Evolutionary conservation across 1,284 basidiomycete species (phyloP), one percentile per base, ranked within the genome.

Genomic region (Trichosporon sp.): DNA sequence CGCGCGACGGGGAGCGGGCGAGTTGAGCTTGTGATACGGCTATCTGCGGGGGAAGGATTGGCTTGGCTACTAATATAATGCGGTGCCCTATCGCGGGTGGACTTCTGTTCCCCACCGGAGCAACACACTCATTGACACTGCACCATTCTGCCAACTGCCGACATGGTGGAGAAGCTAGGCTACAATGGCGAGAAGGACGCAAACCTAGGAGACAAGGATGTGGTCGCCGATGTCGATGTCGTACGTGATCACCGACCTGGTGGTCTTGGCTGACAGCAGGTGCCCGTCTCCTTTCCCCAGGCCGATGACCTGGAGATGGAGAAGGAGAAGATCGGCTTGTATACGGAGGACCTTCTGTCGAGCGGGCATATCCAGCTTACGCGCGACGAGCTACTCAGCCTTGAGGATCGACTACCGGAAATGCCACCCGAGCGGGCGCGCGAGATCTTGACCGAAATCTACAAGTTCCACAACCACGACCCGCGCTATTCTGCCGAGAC

Each of bases 291-390:
- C 4, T 27, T 25, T 10, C 25, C 4, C 11, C 37, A 52, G 16
- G 40, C 59, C 33, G 19, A 16, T 14, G 60, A 63, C 40, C 10
- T 46, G 21, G 59, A 57, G 31, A 44, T 46, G 36, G 31, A 59
- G n/a, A 56, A 57, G 19, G 63, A 63, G 49, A 61, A 61, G 36
- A 36, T 33, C 37, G 62, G 44, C 59, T 14, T 46, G 52, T 57
- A 57, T 9, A 40, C 31, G 14, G 34, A 37, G 25, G 31, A 58
- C 23, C 52, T 66, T 14, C 46, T 61, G 36, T 60, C 59, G 0
- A 63, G 46, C 14, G 65, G 65, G 16, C 61, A 60, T 25, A 16
- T 66, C n/a, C 61, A 67, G 58, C 11, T 67, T 7, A 67, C 66
- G 4, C 33, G 40, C 27, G 58, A 57, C 2, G 63, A 64, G 56